Conservation (phyloP, 2,329 filamentous ascomycete genomes). For the Apiospora saccharicola region DNA sequence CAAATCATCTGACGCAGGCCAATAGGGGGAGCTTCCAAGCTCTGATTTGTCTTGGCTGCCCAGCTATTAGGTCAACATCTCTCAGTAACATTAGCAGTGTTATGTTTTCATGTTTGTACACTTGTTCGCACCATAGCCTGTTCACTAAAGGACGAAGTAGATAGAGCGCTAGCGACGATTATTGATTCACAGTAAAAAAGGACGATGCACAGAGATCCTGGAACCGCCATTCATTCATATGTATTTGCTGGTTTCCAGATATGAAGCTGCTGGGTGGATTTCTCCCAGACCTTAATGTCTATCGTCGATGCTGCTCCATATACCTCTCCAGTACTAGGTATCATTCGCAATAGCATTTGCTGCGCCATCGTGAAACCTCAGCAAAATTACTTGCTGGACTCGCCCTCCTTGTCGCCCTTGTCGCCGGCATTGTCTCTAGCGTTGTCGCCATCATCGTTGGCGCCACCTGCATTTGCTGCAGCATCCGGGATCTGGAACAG, state of each 20-base stretch:
- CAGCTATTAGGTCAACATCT: neutral
- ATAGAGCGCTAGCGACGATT: too few relatives aligned
- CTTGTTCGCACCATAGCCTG: neutral
- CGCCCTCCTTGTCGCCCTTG: too few relatives aligned
- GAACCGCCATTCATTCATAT: neutral
- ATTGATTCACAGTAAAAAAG: neutral
- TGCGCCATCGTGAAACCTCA: too few relatives aligned
- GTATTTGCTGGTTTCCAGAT: neutral
- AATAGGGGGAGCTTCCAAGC: slow-evolving; percentile 4
- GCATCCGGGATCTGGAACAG: neutral
- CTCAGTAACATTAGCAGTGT: neutral
- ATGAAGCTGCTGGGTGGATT: too few relatives aligned
- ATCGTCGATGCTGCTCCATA: too few relatives aligned
- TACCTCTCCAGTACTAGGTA: too few relatives aligned
- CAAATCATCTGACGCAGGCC: neutral
- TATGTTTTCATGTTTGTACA: neutral
- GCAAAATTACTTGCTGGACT: too few relatives aligned
- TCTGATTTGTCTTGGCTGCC: neutral
- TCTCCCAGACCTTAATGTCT: too few relatives aligned
- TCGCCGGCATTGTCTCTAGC: too few relatives aligned
- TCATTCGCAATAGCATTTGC: too few relatives aligned
- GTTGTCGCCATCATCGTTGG: neutral
- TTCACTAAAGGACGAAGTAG: too few relatives aligned
- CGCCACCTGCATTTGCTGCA: too few relatives aligned
- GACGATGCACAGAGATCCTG: neutral